phyloP scores from a whole-genome alignment of 2,329 filamentous ascomycete species.

The Cladophialophora carrionii region DNA sequence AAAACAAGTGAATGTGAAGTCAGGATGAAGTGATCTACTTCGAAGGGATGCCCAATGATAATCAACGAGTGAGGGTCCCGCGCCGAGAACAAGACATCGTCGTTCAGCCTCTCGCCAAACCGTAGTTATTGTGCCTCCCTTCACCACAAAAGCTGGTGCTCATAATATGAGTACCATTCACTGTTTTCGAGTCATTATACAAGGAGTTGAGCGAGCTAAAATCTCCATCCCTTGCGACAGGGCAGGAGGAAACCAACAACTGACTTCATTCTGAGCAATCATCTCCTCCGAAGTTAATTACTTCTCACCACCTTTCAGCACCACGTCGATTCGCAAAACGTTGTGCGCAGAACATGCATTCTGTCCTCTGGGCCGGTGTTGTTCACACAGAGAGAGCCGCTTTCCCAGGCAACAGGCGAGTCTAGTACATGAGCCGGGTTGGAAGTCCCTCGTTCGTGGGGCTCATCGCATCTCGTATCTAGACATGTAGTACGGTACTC shows the following conservation, averaged over 20 bases:
- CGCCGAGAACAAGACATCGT: not conserved
- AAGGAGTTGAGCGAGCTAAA: not conserved
- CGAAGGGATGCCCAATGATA: not conserved
- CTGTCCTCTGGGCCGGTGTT: not conserved
- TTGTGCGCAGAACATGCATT: not conserved
- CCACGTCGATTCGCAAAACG: not conserved
- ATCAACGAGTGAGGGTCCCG: not conserved
- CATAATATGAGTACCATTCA: not conserved
- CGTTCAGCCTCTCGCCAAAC: not conserved
- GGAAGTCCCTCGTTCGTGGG: too few species aligned
- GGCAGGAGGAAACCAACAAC: not conserved
- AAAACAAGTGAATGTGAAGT: not conserved
- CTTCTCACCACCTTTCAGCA: not conserved
- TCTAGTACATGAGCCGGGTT: too few species aligned
- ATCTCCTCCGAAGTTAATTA: not conserved
- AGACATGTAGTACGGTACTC: too few species aligned
- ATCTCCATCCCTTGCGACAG: not conserved
- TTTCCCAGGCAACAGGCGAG: not conserved
- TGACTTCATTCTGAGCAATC: not conserved
- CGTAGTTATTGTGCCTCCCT: not conserved
- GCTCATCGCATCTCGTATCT: too few species aligned
- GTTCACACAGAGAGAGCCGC: not conserved
- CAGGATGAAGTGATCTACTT: not conserved
- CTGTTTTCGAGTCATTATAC: not conserved
- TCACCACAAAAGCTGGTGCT: not conserved